Conservation (phyloP, 164 flowering plant species). For the Aristolochia californica region DNA sequence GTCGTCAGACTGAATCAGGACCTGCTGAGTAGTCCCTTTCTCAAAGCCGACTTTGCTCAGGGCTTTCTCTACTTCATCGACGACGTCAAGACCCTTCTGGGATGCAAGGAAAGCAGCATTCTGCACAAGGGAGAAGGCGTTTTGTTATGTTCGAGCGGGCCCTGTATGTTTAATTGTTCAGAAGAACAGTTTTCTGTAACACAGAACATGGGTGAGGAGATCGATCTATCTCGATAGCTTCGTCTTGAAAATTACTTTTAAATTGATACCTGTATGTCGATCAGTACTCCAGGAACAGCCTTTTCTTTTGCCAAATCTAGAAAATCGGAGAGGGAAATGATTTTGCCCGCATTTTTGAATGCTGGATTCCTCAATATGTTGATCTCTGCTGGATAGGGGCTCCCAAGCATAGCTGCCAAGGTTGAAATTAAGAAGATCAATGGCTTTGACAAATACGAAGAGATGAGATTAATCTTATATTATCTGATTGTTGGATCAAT, state of each 20-base stretch:
- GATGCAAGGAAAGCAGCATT: constrained; percentile 86
- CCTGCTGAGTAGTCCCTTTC: constrained; percentile 55
- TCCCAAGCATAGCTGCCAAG: constrained; percentile 48
- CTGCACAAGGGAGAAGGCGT: constrained; percentile 32
- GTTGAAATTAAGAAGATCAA: not conserved
- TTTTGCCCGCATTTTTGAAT: constrained; percentile 9
- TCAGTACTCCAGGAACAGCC: constrained; percentile 8
- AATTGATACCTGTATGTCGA: constrained; percentile 11
- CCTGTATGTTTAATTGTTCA: no score
- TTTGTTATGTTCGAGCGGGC: no score
- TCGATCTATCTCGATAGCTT: no score
- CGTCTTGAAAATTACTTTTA: no score
- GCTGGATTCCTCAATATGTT: no score
- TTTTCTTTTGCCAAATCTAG: constrained; percentile 11
- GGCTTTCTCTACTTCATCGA: constrained; percentile 40
- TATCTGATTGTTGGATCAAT: no score
- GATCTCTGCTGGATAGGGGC: constrained; percentile 27
- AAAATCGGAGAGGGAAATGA: constrained; percentile 12
- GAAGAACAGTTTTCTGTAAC: no score
- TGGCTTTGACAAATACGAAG: no score
- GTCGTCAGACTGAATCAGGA: constrained; percentile 73
- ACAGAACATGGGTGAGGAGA: no score
- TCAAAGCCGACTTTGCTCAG: constrained; percentile 60
- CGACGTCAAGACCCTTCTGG: constrained; percentile 54
- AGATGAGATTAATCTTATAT: no score